These are phyloP conservation scores for Styphnolobium japonicum DNA, from an alignment of 306 rosid species.

Conservation along the genomic window DNA sequence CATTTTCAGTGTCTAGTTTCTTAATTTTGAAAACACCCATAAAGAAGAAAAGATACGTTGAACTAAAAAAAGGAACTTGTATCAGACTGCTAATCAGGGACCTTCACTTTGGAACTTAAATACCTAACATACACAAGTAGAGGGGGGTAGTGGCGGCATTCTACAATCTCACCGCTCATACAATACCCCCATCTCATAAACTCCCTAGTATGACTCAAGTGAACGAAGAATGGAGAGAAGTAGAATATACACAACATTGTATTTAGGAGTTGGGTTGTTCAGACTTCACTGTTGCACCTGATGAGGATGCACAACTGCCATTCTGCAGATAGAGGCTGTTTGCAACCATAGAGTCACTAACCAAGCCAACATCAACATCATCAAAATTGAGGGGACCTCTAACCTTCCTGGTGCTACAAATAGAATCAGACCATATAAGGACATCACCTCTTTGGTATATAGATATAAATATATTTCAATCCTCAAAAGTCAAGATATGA, in stretches of 20 bases:
- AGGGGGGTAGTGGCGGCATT: background rate
- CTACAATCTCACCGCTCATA: background rate
- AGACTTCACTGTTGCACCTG: constrained; percentile 71
- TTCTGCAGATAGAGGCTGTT: constrained; percentile 89
- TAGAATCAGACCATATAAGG: constrained; percentile 10
- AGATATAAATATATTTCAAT: background rate
- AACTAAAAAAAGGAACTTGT: too few species aligned
- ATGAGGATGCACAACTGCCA: constrained; percentile 75
- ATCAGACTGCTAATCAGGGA: too few species aligned
- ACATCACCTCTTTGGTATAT: background rate
- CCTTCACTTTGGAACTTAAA: too few species aligned
- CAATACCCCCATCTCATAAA: constrained; percentile 15
- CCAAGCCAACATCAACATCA: constrained; percentile 79
- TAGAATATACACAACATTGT: constrained; percentile 48
- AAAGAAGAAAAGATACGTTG: too few species aligned
- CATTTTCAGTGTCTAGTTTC: too few species aligned
- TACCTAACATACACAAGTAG: too few species aligned
- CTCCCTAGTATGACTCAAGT: background rate
- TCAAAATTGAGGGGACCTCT: constrained; percentile 83
- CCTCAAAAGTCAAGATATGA: background rate
- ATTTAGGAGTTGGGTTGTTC: constrained; percentile 74
- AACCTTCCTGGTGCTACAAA: constrained; percentile 68
- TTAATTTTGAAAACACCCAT: background rate
- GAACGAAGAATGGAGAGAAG: constrained; percentile 23
- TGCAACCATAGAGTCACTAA: constrained; percentile 92